phyloP scores from a whole-genome alignment of 2,329 filamentous ascomycete genomes.

The Fusarium cicatricum region DNA sequence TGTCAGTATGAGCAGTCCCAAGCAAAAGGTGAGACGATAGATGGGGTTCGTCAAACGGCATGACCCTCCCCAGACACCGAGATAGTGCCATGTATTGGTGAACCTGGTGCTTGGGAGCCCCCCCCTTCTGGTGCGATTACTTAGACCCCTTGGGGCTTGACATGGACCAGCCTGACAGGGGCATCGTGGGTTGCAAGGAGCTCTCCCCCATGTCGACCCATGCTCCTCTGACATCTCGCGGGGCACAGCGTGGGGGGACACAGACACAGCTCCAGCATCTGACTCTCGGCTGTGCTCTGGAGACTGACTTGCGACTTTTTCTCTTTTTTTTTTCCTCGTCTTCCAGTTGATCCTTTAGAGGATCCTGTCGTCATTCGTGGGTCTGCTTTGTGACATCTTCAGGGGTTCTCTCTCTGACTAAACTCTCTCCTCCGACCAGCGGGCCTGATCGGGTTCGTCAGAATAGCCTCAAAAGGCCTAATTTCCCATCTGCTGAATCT shows the following conservation, averaged over 20 bases:
- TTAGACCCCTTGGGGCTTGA: slow-evolving; percentile 16
- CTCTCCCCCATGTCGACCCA: slow-evolving; percentile 29
- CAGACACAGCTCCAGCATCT: slow-evolving; percentile 5
- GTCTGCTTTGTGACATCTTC: slow-evolving; percentile 25
- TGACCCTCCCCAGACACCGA: slow-evolving; percentile 4
- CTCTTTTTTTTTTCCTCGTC: neutral
- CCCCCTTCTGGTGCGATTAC: slow-evolving; percentile 8
- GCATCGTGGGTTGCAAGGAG: slow-evolving; percentile 11
- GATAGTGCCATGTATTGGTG: slow-evolving; percentile 3
- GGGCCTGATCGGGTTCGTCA: slow-evolving; percentile 5
- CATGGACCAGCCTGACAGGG: slow-evolving; percentile 16
- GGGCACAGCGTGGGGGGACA: slow-evolving; percentile 29
- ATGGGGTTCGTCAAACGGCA: slow-evolving; percentile 6
- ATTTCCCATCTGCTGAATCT: slow-evolving; percentile 14
- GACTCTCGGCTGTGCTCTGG: slow-evolving; percentile 15
- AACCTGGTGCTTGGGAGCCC: slow-evolving; percentile 17
- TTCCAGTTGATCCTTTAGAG: slow-evolving; percentile 4
- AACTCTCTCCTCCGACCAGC: neutral
- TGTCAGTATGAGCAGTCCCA: slow-evolving; percentile 1
- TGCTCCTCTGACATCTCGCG: slow-evolving; percentile 31
- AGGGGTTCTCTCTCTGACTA: neutral
- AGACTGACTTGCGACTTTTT: neutral
- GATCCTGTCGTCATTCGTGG: slow-evolving; percentile 25
- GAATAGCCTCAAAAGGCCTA: slow-evolving; percentile 29
- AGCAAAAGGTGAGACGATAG: slow-evolving; percentile 6